Percentiles rank a stretch among this genome's conserved stretches.
Evolutionary conservation across 2,329 filamentous ascomycete genomes (phyloP).

Genomic region (Pseudocercospora musae): DNA sequence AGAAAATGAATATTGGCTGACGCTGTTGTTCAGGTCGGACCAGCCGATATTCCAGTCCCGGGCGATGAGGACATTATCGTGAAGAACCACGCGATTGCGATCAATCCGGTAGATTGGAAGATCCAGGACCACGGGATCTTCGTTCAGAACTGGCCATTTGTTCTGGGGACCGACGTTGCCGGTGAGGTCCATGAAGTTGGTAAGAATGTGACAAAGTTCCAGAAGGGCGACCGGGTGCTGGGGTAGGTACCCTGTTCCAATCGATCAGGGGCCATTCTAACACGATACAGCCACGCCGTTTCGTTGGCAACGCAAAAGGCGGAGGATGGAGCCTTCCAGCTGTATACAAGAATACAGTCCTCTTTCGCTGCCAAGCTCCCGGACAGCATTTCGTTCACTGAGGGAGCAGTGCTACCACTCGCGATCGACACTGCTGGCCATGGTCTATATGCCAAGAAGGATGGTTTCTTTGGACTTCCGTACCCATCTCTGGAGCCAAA

Average conservation of each 20-base stretch:
- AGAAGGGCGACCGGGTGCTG: slow-evolving; percentile 38
- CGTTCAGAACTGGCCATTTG: slow-evolving; percentile 34
- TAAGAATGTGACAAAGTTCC: slow-evolving; percentile 32
- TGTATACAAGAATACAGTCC: slow-evolving; percentile 34
- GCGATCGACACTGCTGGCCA: slow-evolving; percentile 44
- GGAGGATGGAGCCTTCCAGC: slow-evolving; percentile 34
- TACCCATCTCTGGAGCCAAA: slow-evolving; percentile 36
- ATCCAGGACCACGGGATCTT: slow-evolving; percentile 35
- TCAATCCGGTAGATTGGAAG: slow-evolving; percentile 42
- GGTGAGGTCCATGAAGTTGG: slow-evolving; percentile 39
- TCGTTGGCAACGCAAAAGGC: slow-evolving; percentile 26
- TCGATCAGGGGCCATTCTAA: too few relatives aligned
- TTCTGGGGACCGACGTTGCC: slow-evolving; percentile 40
- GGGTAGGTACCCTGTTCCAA: slow-evolving; percentile 23
- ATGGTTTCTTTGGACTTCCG: slow-evolving; percentile 38
- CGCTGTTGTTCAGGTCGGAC: slow-evolving; percentile 22
- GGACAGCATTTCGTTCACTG: slow-evolving; percentile 36
- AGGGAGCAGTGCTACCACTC: slow-evolving; percentile 44
- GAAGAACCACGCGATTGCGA: slow-evolving; percentile 36
- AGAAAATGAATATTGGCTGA: neutral
- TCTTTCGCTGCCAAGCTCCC: slow-evolving; percentile 40
- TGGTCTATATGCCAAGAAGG: slow-evolving; percentile 40
- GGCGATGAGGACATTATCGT: slow-evolving; percentile 35
- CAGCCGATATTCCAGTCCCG: slow-evolving; percentile 33
- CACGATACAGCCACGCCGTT: slow-evolving; percentile 24